Percentiles rank a stretch among this genome's conserved stretches.
Evolutionary conservation across 352 stramenopile species (phyloP).

Genomic region (Aphanomyces stellatus): DNA sequence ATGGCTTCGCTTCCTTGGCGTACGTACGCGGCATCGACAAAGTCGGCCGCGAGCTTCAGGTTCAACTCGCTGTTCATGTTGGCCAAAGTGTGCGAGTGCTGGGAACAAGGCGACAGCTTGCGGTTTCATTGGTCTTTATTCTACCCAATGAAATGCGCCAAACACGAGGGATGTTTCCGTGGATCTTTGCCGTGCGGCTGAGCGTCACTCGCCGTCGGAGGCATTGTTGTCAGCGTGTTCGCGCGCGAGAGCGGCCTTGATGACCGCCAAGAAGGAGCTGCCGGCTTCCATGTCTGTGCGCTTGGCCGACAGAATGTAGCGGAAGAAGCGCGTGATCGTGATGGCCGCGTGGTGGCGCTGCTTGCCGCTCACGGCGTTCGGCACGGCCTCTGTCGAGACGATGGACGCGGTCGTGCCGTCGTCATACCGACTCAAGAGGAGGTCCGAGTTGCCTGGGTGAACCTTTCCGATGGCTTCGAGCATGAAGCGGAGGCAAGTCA

Average conservation of each 20-base stretch:
- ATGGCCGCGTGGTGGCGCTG: not conserved
- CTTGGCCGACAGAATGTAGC: conserved; percentile 4
- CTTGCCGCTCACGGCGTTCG: conserved; percentile 5
- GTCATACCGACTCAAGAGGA: not conserved
- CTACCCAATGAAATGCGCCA: not conserved
- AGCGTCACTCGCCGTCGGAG: too few relatives aligned
- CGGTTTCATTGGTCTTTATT: not conserved
- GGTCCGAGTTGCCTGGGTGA: not conserved
- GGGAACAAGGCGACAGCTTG: not conserved
- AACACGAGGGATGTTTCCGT: too few relatives aligned
- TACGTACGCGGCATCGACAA: conserved; percentile 64
- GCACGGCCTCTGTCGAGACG: conserved; percentile 5
- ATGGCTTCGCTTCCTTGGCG: conserved; percentile 64
- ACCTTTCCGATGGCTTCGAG: not conserved
- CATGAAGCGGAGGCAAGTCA: conserved; percentile 7
- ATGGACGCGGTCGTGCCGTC: conserved; percentile 1
- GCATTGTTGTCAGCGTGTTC: not conserved
- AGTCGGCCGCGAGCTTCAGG: conserved; percentile 35
- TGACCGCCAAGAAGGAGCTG: not conserved
- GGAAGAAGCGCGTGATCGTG: conserved; percentile 18
- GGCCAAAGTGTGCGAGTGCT: too few relatives aligned
- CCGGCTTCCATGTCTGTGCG: not conserved
- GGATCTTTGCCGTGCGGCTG: too few relatives aligned
- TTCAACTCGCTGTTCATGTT: conserved; percentile 20
- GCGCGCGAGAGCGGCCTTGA: not conserved